These are phyloP conservation scores for Russula lepida DNA, from an alignment of 768 basidiomycete genomes.

Conservation along the genomic window DNA sequence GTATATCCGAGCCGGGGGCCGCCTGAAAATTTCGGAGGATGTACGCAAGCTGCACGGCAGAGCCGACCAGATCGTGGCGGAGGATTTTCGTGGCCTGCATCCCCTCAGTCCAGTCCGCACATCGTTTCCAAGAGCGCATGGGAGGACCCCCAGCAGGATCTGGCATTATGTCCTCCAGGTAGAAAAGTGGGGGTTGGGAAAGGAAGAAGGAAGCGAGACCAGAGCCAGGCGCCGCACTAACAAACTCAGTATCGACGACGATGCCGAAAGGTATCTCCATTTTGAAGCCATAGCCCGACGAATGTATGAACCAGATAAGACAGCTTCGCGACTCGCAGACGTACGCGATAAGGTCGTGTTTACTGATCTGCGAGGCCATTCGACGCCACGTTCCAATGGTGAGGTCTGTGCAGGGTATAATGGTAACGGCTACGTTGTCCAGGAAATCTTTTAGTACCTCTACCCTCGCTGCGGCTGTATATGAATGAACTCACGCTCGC, in stretches of 20 bases:
- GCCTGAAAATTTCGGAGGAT: constrained; percentile 33
- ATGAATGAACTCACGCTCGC: constrained; percentile 49
- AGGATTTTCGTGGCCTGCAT: constrained; percentile 56
- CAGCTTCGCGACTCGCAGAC: constrained; percentile 57
- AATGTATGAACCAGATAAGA: constrained; percentile 74
- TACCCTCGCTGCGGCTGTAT: neutral
- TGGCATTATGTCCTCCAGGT: constrained; percentile 41
- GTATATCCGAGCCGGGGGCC: constrained; percentile 11
- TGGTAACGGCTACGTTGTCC: constrained; percentile 46
- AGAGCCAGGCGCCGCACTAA: constrained; percentile 43
- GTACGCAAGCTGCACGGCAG: constrained; percentile 49
- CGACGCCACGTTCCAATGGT: constrained; percentile 75
- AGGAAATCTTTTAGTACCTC: neutral
- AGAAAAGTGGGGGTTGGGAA: constrained; percentile 61
- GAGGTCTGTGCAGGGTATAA: constrained; percentile 70
- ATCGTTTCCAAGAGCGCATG: constrained; percentile 49
- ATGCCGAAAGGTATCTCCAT: constrained; percentile 72
- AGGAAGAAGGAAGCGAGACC: constrained; percentile 58
- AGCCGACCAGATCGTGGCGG: constrained; percentile 58
- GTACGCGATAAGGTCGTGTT: constrained; percentile 69
- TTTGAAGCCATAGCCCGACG: constrained; percentile 67
- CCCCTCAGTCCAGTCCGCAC: constrained; percentile 70
- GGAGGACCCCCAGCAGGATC: constrained; percentile 28
- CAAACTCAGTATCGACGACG: constrained; percentile 51
- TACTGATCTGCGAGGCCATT: constrained; percentile 44